Base-by-base conservation (phyloP, 129 eudicot species). In the Sambucus nigra region DNA sequence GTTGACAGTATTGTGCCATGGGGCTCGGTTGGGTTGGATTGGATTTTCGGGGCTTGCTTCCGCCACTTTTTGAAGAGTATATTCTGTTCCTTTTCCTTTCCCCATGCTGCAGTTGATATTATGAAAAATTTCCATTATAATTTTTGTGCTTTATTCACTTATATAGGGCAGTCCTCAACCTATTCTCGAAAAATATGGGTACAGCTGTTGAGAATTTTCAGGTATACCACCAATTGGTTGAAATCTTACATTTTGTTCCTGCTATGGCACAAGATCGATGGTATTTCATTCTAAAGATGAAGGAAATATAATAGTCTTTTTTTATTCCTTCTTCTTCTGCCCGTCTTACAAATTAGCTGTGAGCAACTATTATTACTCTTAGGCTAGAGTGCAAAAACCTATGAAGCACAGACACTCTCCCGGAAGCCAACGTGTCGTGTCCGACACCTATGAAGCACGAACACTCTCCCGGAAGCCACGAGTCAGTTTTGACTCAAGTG, bases 11-110 rank as follows among this genome's bases (percentile, higher is more conserved):
- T 69, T 72, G 91, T 46, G 96, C 99, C 31, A 80, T 86, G 94
- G 99, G 99, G 50, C 99, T 91, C 63, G 99, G 96, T 9, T 82
- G 91, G 96, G 99, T 92, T 40, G 99, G 99, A 59, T 75, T 92
- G 74, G 96, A 86, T 76, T 92, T 86, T 14, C 84, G 99, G 14
- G 96, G 96, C 33, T 64, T 92, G 76, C 99, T 92, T 80, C 99
- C 96, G 8, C 93, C 96, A 27, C 94, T 91, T 14, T 92, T 92
- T 73, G 99, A 92, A 86, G 99, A 92, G 99, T 92, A 79, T 60
- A 63, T 6, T 53, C 23, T 26, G 28, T 46, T 17, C 8, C 48
- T 18, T 26, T 33, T 0, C n/a, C 49, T 44, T 25, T 64, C 16
- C 29, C 46, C 27, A 38, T 38, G 35, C 54, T 62, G 9, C 40